Evolutionary conservation across 768 basidiomycete genomes (phyloP), one percentile per base, ranked within the genome.

Genomic region (Collybia sp.): DNA sequence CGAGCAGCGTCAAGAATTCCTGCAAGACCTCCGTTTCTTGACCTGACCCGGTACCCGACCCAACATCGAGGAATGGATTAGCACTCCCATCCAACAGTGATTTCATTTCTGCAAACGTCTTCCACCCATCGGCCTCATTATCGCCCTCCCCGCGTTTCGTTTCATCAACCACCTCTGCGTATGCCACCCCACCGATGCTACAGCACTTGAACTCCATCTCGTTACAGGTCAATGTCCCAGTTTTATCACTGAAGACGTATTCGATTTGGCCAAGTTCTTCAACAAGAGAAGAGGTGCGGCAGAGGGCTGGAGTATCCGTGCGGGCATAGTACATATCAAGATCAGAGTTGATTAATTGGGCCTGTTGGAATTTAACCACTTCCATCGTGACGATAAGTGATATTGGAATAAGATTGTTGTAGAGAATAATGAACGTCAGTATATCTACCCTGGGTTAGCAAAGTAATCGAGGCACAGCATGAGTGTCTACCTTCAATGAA

Each of bases 351-450:
- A 99, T 99, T 43, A 97, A 77, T 31, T 90, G 87, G 1, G 96
- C 94, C 69, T 98, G 96, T 63, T 96, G 93, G 59, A 87, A 98
- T 64, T 97, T 97, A 70, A 99, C 96, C 30, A 98, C 88, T 71
- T 99, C 96, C 88, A 98, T 98, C 3, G 96, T 98, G 55, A 99
- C 96, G 57, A 98, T 95, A 55, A 99, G 83, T 46, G 95, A 98
- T 58, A 99, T 99, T 3, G 95, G 95, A 50, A 99, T 98, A 55
- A 99, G 77, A 70, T 98, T 99, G 72, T 97, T 98, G 75, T 97
- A 98, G 34, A 97, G 76, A 64, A 99, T 95, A 66, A 98, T 90
- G 72, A 97, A 99, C 9, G 96, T 98, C 33, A 99, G 76, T 47
- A 98, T 92, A 63, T 99, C 95, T 91, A 55, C 51, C 50, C 40